Conservation (phyloP, 2,329 filamentous ascomycete species). For the Phyllosticta citrichinensis region DNA sequence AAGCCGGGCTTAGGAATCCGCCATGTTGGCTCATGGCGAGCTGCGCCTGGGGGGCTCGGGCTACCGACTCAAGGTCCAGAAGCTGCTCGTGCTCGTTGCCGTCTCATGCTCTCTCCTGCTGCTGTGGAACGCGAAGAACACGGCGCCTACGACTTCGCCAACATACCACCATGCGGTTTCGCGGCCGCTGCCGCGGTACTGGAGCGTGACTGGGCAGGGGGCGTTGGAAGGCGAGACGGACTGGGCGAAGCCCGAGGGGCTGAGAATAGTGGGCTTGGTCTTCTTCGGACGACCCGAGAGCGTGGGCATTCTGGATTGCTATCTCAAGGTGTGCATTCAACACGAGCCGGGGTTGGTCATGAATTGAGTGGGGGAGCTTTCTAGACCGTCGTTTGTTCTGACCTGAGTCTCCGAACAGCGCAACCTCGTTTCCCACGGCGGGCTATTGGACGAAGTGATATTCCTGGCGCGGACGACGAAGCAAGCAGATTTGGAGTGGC, state of each 20-base stretch:
- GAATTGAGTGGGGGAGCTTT: background rate
- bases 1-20: background rate
- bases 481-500: conserved; percentile 26
- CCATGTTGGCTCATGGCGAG: background rate
- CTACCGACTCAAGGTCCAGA: conserved; percentile 4
- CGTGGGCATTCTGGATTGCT: conserved; percentile 33
- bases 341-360: background rate
- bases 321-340: conserved; percentile 19
- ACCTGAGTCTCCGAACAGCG: conserved; percentile 17
- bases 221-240: conserved; percentile 16
- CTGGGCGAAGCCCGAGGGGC: conserved; percentile 22
- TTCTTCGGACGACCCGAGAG: conserved; percentile 26
- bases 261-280: conserved; percentile 32
- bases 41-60: background rate
- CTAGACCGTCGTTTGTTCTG: background rate
- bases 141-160: background rate
- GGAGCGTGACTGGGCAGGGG: conserved; percentile 29
- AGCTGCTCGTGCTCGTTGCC: background rate
- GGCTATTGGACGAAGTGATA: conserved; percentile 33
- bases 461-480: conserved; percentile 32
- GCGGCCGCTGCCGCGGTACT: conserved; percentile 26
- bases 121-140: conserved; percentile 3
- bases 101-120: conserved; percentile 4
- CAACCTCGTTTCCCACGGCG: conserved; percentile 31
- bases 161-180: background rate